Conservation (phyloP, 2,329 filamentous ascomycete species). For the Arthrobotrys conoides region DNA sequence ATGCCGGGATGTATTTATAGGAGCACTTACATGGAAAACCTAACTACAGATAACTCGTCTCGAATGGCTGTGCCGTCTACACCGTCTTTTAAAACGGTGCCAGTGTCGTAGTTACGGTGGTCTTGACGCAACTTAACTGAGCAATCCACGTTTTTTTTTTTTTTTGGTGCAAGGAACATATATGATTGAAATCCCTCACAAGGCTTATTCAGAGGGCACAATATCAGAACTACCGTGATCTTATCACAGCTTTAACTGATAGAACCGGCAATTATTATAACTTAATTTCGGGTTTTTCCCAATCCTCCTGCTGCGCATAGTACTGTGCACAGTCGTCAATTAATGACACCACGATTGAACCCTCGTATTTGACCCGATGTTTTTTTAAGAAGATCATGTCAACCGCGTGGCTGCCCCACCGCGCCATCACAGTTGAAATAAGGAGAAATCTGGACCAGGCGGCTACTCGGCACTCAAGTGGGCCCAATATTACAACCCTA, state of each 20-base stretch:
- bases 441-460: neutral
- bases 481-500: neutral
- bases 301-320: neutral
- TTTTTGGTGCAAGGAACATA: neutral
- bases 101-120: neutral
- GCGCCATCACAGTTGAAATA: slow-evolving; percentile 4
- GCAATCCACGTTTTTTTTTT: neutral
- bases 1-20: too few species aligned
- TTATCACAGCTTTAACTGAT: neutral
- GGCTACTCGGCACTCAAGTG: slow-evolving; percentile 13
- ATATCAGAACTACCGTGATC: neutral
- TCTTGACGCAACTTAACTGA: neutral
- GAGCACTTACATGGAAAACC: neutral
- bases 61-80: neutral
- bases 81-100: neutral
- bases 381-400: slow-evolving; percentile 8
- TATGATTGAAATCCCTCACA: slow-evolving; percentile 21
- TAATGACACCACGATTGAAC: slow-evolving; percentile 14
- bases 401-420: slow-evolving; percentile 28
- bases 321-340: slow-evolving; percentile 10
- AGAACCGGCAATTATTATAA: slow-evolving; percentile 27
- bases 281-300: slow-evolving; percentile 43
- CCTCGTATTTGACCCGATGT: neutral
- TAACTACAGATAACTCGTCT: neutral
- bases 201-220: neutral